Evolutionary conservation across 495 filamentous ascomycete genomes (phyloP).

Genomic region (Podospora bellae-mahoneyi): DNA sequence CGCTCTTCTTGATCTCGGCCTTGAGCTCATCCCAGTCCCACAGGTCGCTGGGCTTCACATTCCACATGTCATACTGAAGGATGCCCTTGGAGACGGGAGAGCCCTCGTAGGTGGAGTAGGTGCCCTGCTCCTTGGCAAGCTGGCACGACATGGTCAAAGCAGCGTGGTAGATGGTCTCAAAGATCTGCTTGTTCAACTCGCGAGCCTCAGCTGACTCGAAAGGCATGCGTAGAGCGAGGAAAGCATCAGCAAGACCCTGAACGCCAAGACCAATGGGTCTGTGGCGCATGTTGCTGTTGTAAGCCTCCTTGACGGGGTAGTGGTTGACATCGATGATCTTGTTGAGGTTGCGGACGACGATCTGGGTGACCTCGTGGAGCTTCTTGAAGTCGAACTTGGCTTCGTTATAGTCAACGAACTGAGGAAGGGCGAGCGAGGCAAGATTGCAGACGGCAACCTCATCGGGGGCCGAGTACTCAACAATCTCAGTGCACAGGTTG

Average conservation of each 20-base stretch:
- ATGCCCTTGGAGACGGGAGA: conserved; percentile 93
- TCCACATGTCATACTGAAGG: conserved; percentile 99
- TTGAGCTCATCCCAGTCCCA: conserved; percentile 96
- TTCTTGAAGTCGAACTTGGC: conserved; percentile 90
- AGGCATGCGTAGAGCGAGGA: conserved; percentile 92
- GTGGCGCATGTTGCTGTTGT: conserved; percentile 91
- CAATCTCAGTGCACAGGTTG: conserved; percentile 96
- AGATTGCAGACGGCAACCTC: conserved; percentile 99
- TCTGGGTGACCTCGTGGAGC: conserved; percentile 86
- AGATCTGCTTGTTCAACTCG: conserved; percentile 95
- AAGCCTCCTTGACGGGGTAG: conserved; percentile 92
- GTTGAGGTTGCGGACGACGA: conserved; percentile 90
- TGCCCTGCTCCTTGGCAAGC: conserved; percentile 73
- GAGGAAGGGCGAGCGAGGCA: conserved; percentile 86
- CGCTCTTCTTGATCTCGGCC: conserved; percentile 82
- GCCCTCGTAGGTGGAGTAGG: conserved; percentile 87
- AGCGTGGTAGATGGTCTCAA: conserved; percentile 98
- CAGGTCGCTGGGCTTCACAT: conserved; percentile 82
- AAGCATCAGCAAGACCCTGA: conserved; percentile 97
- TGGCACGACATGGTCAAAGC: conserved; percentile 85
- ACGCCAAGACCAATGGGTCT: conserved; percentile 93
- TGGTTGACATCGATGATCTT: conserved; percentile 96
- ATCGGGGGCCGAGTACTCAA: conserved; percentile 95
- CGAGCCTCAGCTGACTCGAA: conserved; percentile 94
- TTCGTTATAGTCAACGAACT: conserved; percentile 77